Percentiles rank a stretch among this genome's conserved stretches.
Conservation (phyloP, 768 basidiomycete genomes). For the Lentinula lateritia region DNA sequence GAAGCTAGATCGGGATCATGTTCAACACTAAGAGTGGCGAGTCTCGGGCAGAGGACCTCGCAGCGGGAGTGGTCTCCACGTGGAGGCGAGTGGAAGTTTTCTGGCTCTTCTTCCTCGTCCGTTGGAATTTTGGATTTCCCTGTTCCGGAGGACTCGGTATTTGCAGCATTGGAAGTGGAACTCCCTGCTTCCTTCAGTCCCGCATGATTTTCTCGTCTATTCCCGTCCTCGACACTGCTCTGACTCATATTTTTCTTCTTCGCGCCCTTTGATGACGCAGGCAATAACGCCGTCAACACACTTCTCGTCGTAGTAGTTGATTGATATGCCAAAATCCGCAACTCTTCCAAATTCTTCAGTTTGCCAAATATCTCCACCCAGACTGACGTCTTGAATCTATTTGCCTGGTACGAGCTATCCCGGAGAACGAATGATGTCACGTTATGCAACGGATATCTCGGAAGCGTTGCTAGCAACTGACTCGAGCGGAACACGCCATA, state of each 20-base stretch:
- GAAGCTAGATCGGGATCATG: conserved; percentile 6
- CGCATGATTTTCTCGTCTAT: background rate
- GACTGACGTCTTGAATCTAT: conserved; percentile 1
- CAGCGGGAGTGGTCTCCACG: background rate
- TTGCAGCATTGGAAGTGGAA: background rate
- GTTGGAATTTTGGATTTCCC: background rate
- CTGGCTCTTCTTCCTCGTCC: background rate
- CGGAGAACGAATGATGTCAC: conserved; percentile 2
- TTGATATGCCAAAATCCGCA: conserved; percentile 6
- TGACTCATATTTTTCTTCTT: background rate
- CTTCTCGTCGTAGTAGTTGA: background rate
- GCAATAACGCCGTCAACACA: conserved; percentile 3
- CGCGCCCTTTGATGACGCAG: background rate
- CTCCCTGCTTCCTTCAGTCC: background rate
- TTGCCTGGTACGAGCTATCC: conserved; percentile 3
- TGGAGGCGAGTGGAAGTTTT: background rate
- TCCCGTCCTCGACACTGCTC: background rate
- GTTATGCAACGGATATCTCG: background rate
- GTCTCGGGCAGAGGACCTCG: conserved; percentile 1
- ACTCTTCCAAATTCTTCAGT: background rate
- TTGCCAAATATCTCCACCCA: conserved; percentile 1
- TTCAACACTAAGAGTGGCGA: background rate
- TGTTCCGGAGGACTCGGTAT: background rate
- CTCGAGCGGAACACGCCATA: background rate
- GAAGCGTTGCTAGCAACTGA: background rate